Evolutionary conservation across 2,329 filamentous ascomycete genomes (phyloP).

Genomic region (Nothopassalora personata): DNA sequence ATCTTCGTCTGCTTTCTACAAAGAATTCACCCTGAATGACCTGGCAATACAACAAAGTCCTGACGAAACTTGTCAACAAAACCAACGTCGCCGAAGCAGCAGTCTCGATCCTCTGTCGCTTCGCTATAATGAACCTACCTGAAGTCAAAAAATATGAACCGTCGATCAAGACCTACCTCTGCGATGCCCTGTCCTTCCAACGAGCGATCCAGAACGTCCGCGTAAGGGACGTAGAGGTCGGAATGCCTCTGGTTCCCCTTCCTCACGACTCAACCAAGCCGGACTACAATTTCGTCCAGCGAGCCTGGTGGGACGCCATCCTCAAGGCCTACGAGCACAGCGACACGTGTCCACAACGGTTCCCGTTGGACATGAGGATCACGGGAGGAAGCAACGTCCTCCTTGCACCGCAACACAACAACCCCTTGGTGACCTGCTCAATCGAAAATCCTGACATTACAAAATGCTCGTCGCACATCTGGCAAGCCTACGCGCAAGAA

Average conservation of each 20-base stretch:
- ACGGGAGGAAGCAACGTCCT: slow-evolving; percentile 10
- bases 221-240: slow-evolving; percentile 10
- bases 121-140: slow-evolving; percentile 38
- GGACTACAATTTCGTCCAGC: slow-evolving; percentile 41
- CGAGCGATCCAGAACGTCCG: slow-evolving; percentile 12
- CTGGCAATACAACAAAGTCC: slow-evolving; percentile 27
- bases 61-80: slow-evolving; percentile 31
- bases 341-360: slow-evolving; percentile 29
- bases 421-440: slow-evolving; percentile 5
- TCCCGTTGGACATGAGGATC: slow-evolving; percentile 11
- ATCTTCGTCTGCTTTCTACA: slow-evolving; percentile 37
- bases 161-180: slow-evolving; percentile 9
- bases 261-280: slow-evolving; percentile 31
- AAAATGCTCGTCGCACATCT: slow-evolving; percentile 38
- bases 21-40: slow-evolving; percentile 21
- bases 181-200: slow-evolving; percentile 9
- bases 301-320: slow-evolving; percentile 50
- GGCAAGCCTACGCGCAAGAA: slow-evolving; percentile 39
- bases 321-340: slow-evolving; percentile 37
- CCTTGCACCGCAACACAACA: slow-evolving; percentile 9
- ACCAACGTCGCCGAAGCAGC: slow-evolving; percentile 25
- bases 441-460: slow-evolving; percentile 24
- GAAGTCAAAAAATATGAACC: slow-evolving; percentile 5
- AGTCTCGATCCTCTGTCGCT: slow-evolving; percentile 20
- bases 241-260: slow-evolving; percentile 35